Conservation (phyloP, 495 filamentous ascomycete genomes). For the Neurospora sp. region DNA sequence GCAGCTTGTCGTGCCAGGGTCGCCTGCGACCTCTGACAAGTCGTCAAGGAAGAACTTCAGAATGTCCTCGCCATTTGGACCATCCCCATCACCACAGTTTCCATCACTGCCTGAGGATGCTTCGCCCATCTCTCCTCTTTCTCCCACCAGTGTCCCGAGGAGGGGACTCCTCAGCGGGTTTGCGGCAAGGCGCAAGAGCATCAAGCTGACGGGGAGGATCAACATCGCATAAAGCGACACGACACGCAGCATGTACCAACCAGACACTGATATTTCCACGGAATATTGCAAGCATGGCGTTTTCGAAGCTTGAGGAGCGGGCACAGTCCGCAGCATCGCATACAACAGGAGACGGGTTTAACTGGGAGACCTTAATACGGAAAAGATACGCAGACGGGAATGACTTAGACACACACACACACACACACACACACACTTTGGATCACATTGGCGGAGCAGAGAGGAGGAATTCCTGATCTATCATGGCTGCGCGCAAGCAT, state of each 20-base stretch:
- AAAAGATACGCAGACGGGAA: neutral
- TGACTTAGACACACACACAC: neutral
- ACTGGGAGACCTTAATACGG: neutral
- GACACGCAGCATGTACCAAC: neutral
- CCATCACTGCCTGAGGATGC: neutral
- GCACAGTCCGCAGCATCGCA: no score
- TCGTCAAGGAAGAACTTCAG: neutral
- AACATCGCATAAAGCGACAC: neutral
- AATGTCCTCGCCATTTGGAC: neutral
- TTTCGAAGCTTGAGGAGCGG: neutral
- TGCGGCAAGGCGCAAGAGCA: slow-evolving; percentile 29
- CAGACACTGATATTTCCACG: neutral
- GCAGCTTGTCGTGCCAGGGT: neutral
- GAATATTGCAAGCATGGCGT: neutral
- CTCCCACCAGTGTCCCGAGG: slow-evolving; percentile 8
- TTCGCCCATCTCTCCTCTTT: neutral
- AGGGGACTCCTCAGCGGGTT: slow-evolving; percentile 33
- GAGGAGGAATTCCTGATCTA: neutral
- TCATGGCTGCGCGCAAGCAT: neutral
- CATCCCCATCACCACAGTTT: neutral
- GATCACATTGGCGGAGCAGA: neutral
- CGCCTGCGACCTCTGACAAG: neutral
- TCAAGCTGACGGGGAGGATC: slow-evolving; percentile 22
- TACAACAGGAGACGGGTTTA: neutral
- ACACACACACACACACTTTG: no score